These are phyloP conservation scores for Dimocarpus longan DNA, from an alignment of 345 rosid species.

Conservation along the genomic window DNA sequence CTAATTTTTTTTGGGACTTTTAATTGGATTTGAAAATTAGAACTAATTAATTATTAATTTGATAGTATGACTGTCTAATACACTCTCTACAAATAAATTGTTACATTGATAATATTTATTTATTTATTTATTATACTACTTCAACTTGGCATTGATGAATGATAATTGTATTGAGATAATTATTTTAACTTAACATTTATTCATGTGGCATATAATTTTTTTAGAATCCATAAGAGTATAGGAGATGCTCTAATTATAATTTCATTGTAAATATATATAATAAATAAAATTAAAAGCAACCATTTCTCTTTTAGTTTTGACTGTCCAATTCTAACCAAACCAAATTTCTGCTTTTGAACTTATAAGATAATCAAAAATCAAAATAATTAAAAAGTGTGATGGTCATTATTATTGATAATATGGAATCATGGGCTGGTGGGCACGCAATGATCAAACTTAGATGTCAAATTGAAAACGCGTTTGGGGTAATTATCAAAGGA, in stretches of 20 bases:
- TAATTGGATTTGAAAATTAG: too few relatives aligned
- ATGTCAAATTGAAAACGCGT: conserved; percentile 18
- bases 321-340: neutral
- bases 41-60: too few relatives aligned
- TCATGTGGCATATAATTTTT: too few relatives aligned
- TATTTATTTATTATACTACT: too few relatives aligned
- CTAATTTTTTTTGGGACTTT: too few relatives aligned
- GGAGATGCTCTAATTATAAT: neutral
- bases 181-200: too few relatives aligned
- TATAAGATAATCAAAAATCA: neutral
- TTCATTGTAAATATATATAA: neutral
- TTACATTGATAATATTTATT: too few relatives aligned
- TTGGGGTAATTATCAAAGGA: neutral
- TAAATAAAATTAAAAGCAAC: neutral
- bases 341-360: neutral
- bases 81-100: too few relatives aligned
- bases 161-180: too few relatives aligned
- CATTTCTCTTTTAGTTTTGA: neutral
- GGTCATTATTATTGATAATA: neutral
- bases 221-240: too few relatives aligned
- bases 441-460: conserved; percentile 4
- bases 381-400: neutral
- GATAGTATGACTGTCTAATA: too few relatives aligned
- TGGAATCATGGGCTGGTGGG: conserved; percentile 10
- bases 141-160: too few relatives aligned